Base-by-base conservation (phyloP, 106 monocot genomes). In the Dendrobium officinale region DNA sequence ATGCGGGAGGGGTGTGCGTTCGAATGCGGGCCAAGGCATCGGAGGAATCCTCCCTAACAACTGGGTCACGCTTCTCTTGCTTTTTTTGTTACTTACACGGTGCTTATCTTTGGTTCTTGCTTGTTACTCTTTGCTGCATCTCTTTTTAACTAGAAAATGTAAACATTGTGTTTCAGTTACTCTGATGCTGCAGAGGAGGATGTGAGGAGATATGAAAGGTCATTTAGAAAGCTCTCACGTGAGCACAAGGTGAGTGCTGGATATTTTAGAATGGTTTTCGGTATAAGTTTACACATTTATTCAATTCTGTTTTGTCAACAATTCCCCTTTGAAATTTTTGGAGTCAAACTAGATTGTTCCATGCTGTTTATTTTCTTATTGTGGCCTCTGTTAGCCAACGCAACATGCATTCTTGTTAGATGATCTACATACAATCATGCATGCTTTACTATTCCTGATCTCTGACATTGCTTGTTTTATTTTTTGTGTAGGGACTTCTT, bases 121-220 rank as follows among this genome's bases (percentile, higher is more conserved):
- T 58, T 43, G 31, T 20, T 58, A 24, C 11, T 49, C 24, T 51
- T 48, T 49, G 74, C 2, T 49, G 49, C 13, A 49, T 44, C 13
- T 74, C 6, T 74, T 74, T 70, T n/a, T 43, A 74, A 74, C n/a
- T 74, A 0, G 2, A 26, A n/a, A 41, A 72, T 11, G 13, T 64
- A 75, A 73, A 61, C 47, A 29, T 82, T 77, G 4, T 78, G 42
- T 79, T 79, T 66, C 76, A 95, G 98, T 85, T 98, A 98, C 77
- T 72, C 91, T 20, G 92, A 98, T 87, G 98, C 98, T 75, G 95
- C 95, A 15, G 89, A 91, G 75, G 83, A 81, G 80, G 98, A 98
- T 88, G 87, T 98, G 24, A 86, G 77, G 73, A 88, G 90, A 88
- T 91, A 93, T 73, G 92, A 95, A 70, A 88, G 91, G 80, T 95